Percentiles rank a stretch among this genome's conserved stretches.
Conservation (phyloP, 2,329 filamentous ascomycete genomes). For the Aureobasidium sp. region DNA sequence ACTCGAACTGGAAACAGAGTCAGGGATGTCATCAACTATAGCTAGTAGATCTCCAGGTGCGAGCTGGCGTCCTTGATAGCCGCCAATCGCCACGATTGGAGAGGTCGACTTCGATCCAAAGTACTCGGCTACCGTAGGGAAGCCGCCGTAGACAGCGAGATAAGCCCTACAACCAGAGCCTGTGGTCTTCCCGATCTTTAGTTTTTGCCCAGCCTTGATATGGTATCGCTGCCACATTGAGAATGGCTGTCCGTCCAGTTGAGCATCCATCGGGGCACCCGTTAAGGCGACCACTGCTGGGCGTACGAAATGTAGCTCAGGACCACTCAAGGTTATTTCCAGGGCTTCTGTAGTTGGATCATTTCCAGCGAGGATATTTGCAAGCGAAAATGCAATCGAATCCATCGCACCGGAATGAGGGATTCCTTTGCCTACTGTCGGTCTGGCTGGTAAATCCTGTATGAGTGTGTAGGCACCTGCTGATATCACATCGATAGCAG, state of each 20-base stretch:
- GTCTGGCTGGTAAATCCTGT: conserved; percentile 51
- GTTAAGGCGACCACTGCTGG: conserved; percentile 48
- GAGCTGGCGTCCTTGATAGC: conserved; percentile 50
- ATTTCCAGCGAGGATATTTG: conserved; percentile 53
- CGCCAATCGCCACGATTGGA: conserved; percentile 49
- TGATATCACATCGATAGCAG: conserved; percentile 48
- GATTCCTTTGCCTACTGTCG: conserved; percentile 48
- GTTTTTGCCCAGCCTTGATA: conserved; percentile 41
- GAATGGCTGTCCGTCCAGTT: conserved; percentile 40
- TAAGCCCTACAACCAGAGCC: conserved; percentile 49
- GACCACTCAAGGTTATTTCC: conserved; percentile 53
- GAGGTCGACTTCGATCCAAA: conserved; percentile 53
- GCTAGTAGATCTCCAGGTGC: conserved; percentile 46
- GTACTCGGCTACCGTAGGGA: conserved; percentile 45
- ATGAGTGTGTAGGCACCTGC: conserved; percentile 50
- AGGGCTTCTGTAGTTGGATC: conserved; percentile 40
- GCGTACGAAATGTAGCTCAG: conserved; percentile 47
- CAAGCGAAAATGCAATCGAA: conserved; percentile 46
- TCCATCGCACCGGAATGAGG: conserved; percentile 55
- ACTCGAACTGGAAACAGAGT: conserved; percentile 20
- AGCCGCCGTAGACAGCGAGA: conserved; percentile 48
- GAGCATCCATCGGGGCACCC: conserved; percentile 45
- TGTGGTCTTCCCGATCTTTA: conserved; percentile 47
- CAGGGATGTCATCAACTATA: conserved; percentile 33
- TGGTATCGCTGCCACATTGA: conserved; percentile 49